Evolutionary conservation across 73 alveolate species (phyloP).

Genomic region (Tetrahymena malaccensis): DNA sequence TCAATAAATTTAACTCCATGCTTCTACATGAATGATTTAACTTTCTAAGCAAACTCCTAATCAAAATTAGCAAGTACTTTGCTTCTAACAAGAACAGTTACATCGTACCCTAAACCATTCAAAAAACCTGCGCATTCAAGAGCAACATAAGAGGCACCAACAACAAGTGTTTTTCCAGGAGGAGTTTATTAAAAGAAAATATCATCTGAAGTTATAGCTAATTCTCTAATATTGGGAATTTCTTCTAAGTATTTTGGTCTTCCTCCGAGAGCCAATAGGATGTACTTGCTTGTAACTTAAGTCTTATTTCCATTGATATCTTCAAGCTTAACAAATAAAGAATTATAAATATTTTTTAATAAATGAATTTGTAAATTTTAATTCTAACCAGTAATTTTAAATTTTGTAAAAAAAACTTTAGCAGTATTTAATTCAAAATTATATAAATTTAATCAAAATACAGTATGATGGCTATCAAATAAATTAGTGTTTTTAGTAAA

Average conservation of each 20-base stretch:
- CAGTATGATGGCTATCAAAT: too few relatives aligned
- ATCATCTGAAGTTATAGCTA: conserved; percentile 86
- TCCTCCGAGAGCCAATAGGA: conserved; percentile 90
- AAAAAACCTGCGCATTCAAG: conserved; percentile 97
- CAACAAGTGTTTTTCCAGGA: conserved; percentile 97
- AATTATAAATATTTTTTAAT: too few relatives aligned
- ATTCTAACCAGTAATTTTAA: too few relatives aligned
- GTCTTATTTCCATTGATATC: not conserved
- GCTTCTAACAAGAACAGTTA: conserved; percentile 92
- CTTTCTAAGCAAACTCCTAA: conserved; percentile 90
- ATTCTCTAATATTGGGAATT: conserved; percentile 19
- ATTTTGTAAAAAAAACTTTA: too few relatives aligned
- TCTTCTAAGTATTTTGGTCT: conserved; percentile 66
- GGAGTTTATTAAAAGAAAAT: conserved; percentile 78
- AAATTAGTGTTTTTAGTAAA: too few relatives aligned
- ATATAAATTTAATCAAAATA: too few relatives aligned
- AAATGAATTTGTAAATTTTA: too few relatives aligned
- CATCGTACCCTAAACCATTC: conserved; percentile 87
- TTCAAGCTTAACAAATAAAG: not conserved
- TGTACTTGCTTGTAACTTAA: conserved; percentile 60
- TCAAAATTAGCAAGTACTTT: conserved; percentile 96
- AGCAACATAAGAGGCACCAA: conserved; percentile 98
- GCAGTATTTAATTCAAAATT: too few relatives aligned
- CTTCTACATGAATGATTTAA: conserved; percentile 77
- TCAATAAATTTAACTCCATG: conserved; percentile 78